Evolutionary conservation across 805 yeast species (phyloP).

Genomic region (Candida methanosorbosa): DNA sequence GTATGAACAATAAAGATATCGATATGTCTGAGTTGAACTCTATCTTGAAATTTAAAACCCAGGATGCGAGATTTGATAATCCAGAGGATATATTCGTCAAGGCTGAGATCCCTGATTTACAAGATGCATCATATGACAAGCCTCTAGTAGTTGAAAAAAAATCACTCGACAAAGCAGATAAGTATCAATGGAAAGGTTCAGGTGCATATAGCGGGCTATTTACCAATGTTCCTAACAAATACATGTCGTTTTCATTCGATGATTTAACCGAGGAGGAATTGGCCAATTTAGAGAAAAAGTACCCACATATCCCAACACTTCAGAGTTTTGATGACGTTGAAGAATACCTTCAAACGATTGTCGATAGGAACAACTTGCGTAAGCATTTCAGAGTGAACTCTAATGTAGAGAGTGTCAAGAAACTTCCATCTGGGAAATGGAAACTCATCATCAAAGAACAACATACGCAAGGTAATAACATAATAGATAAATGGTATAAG

Average conservation of each 20-base stretch:
- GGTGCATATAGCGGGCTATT: conserved; percentile 30
- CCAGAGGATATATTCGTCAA: conserved; percentile 5
- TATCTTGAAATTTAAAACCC: no score
- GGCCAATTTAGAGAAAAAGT: not conserved
- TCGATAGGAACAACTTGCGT: conserved; percentile 18
- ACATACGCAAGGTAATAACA: conserved; percentile 3
- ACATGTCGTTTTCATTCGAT: conserved; percentile 30
- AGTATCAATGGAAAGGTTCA: conserved; percentile 24
- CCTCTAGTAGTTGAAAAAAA: conserved; percentile 12
- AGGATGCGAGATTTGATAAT: conserved; percentile 7
- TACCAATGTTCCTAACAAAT: conserved; percentile 32
- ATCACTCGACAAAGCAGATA: conserved; percentile 1
- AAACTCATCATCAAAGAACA: conserved; percentile 12
- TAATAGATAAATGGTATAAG: conserved; percentile 28
- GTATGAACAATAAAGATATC: conserved; percentile 7
- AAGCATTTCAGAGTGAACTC: conserved; percentile 26
- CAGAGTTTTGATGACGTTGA: not conserved
- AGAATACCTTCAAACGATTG: conserved; percentile 11
- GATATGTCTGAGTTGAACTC: conserved; percentile 10
- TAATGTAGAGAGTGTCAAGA: conserved; percentile 22
- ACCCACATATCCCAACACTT: conserved; percentile 5
- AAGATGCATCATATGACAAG: conserved; percentile 21
- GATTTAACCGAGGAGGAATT: conserved; percentile 2
- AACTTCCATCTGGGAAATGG: conserved; percentile 24
- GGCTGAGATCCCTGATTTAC: conserved; percentile 7